Conservation (phyloP, 345 rosid species). For the Dipteronia dyeriana region DNA sequence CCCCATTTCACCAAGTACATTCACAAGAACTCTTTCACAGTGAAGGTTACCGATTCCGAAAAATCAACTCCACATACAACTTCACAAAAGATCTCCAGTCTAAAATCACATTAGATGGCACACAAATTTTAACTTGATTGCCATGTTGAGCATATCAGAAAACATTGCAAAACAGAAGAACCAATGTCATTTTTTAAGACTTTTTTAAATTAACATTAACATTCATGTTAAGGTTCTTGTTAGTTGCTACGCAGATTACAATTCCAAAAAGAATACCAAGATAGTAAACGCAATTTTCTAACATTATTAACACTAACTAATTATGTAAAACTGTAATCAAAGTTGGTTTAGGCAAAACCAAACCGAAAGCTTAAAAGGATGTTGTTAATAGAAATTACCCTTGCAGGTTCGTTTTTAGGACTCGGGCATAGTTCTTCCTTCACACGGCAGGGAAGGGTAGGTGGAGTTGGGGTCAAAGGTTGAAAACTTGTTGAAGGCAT, state of each 20-base stretch:
- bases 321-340: not conserved
- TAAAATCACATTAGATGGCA: not conserved
- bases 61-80: slow-evolving; percentile 9
- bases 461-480: slow-evolving; percentile 85
- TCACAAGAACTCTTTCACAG: not conserved
- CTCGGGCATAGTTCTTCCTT: slow-evolving; percentile 86
- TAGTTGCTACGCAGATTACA: not conserved
- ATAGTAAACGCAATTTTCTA: not conserved
- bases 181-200: slow-evolving; percentile 2
- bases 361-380: not conserved
- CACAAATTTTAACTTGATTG: not conserved
- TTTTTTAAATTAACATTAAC: not conserved
- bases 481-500: slow-evolving; percentile 66
- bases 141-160: not conserved
- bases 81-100: not conserved
- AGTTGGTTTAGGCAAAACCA: not conserved
- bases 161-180: not conserved
- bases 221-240: not conserved
- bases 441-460: slow-evolving; percentile 70
- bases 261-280: not conserved
- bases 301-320: not conserved
- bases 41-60: not conserved
- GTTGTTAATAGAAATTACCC: slow-evolving; percentile 43
- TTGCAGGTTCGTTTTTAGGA: slow-evolving; percentile 81
- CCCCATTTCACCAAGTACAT: slow-evolving; percentile 17